Conservation (phyloP, 208 protist genomes). For the Leishmania major region DNA sequence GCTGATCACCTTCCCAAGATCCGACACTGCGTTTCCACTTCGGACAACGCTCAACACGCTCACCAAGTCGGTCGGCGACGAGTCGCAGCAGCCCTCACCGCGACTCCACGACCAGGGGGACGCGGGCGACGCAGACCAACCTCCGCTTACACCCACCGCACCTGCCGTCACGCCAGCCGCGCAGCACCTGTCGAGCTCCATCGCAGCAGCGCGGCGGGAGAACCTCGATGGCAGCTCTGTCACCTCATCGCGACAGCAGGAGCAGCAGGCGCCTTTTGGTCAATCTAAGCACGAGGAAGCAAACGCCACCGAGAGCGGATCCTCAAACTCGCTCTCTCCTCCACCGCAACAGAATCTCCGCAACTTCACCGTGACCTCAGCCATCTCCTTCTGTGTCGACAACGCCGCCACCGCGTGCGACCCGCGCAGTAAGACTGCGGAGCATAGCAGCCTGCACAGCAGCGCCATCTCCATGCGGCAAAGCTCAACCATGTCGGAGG, state of each 20-base stretch:
- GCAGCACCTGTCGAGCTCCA: slow-evolving; percentile 2
- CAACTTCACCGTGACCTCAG: slow-evolving; percentile 22
- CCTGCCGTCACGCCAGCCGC: not conserved
- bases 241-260: slow-evolving; percentile 1
- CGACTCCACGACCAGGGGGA: not conserved
- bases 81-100: not conserved
- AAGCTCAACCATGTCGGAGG: slow-evolving; percentile 20
- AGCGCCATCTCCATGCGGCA: slow-evolving; percentile 19
- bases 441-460: slow-evolving; percentile 16
- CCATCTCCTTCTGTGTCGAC: slow-evolving; percentile 10
- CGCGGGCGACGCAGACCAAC: slow-evolving; percentile 1
- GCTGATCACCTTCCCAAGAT: not conserved
- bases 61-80: not conserved
- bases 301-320: slow-evolving; percentile 2
- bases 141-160: slow-evolving; percentile 1
- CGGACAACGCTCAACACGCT: not conserved
- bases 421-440: not conserved
- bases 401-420: not conserved
- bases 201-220: slow-evolving; percentile 1
- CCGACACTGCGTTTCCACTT: slow-evolving; percentile 4
- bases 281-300: not conserved
- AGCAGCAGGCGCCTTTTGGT: not conserved
- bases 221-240: not conserved
- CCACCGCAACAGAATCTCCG: slow-evolving; percentile 12
- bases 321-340: slow-evolving; percentile 11